Percentiles rank a stretch among this genome's conserved stretches.
Conservation (phyloP, 371 early-diverging fungal genomes). For the Haplosporangium sp. region DNA sequence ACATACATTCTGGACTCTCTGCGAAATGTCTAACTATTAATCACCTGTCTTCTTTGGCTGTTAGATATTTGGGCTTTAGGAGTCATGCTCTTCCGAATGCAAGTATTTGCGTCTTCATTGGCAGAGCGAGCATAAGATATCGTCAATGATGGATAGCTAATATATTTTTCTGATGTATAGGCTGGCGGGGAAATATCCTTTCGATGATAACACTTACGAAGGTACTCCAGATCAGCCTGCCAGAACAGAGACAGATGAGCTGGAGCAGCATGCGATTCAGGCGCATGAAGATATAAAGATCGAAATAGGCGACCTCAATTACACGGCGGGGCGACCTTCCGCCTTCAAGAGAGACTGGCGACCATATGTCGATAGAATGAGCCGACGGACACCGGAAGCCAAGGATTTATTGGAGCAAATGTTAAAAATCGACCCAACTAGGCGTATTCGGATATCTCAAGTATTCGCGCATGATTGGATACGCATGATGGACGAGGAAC, state of each 20-base stretch:
- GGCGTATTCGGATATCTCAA: slow-evolving; percentile 4
- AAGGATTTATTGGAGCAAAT: slow-evolving; percentile 13
- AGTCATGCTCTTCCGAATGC: slow-evolving; percentile 42
- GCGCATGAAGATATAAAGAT: background rate
- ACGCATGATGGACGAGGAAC: slow-evolving; percentile 26
- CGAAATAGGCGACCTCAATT: background rate
- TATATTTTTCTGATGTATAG: background rate
- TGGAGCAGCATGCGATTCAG: background rate
- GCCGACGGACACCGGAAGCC: slow-evolving; percentile 26
- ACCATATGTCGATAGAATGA: slow-evolving; percentile 1
- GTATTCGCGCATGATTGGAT: slow-evolving; percentile 29
- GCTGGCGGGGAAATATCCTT: background rate
- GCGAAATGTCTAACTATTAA: background rate
- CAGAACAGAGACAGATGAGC: background rate
- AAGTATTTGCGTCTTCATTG: slow-evolving; percentile 2
- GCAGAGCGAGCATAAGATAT: too few species aligned
- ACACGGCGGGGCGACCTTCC: background rate
- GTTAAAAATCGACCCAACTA: slow-evolving; percentile 25
- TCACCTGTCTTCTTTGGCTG: too few species aligned
- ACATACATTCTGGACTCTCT: background rate
- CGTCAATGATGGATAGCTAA: background rate
- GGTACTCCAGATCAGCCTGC: background rate
- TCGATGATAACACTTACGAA: background rate
- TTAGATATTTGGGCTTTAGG: slow-evolving; percentile 45
- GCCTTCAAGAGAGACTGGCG: slow-evolving; percentile 7